A percentile compares a stretch with the other conserved stretches of the same genome.
Evolutionary conservation across 257 asterid genomes (phyloP).

Genomic region (Primulina tabacum): DNA sequence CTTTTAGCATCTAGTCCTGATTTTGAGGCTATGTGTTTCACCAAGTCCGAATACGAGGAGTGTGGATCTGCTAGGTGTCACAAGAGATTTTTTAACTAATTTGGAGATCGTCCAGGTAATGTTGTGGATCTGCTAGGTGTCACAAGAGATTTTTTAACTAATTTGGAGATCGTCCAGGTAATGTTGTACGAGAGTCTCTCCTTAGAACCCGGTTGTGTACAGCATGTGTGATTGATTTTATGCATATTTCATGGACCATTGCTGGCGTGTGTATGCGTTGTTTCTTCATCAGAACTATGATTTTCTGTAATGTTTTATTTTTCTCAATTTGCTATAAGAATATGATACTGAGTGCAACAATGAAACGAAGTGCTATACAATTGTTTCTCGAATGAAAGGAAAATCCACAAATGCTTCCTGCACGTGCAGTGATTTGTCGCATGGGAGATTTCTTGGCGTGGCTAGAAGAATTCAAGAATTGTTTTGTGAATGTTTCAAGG

Average conservation of each 20-base stretch:
- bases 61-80: background rate
- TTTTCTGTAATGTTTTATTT: too few species aligned
- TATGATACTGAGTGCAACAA: background rate
- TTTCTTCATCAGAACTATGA: too few species aligned
- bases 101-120: too few species aligned
- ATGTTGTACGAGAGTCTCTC: background rate
- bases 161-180: background rate
- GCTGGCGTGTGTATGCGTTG: too few species aligned
- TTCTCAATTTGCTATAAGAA: too few species aligned
- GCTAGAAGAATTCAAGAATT: background rate
- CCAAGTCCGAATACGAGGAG: conserved; percentile 91
- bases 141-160: background rate
- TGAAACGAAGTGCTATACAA: background rate
- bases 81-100: background rate
- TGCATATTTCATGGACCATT: too few species aligned
- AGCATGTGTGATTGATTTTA: too few species aligned
- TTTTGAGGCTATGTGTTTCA: conserved; percentile 89
- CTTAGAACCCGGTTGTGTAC: background rate
- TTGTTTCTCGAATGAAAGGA: background rate
- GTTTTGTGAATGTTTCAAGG: background rate
- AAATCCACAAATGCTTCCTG: too few species aligned
- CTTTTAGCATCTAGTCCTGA: conserved; percentile 96
- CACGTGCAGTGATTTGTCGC: too few species aligned
- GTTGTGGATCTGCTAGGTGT: background rate
- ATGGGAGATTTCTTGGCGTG: background rate